Base-by-base conservation (phyloP, 179 eudicot genomes). In the Spinacia oleracea region DNA sequence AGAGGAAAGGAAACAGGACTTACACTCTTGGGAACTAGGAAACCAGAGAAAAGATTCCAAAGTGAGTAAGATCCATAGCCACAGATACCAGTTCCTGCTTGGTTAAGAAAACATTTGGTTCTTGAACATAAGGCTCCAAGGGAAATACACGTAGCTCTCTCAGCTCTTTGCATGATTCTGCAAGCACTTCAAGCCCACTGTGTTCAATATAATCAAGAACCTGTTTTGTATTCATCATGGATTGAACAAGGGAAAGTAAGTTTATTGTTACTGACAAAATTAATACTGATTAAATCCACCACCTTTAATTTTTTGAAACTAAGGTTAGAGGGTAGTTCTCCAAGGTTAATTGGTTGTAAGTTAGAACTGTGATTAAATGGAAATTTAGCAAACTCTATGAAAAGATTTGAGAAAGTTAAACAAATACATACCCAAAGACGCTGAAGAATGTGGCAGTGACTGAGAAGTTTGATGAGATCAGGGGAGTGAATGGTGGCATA, bases 131-230 rank as follows among this genome's bases (percentile, higher is more conserved):
- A 42, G 99, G 99, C 74, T 96, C 98, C 0, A 98, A 96, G 1
- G 99, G 99, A 76, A 96, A 96, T 21, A 96, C 99, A 55, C 98
- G 85, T 42, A 96, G 83, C 82, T 93, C 99, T 62, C 86, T 88
- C n/a, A 96, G 86, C 70, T 93, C 90, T 83, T 96, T 96, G 84
- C 99, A 96, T 25, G 91, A 85, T 27, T 85, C 81, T 43, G 98
- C 93, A 43, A 96, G 83, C 58, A 85, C 83, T 72, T 90, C 89
- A 8, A 96, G 92, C 63, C 99, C 99, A 68, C 84, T 73, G 79
- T 96, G 98, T 89, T 93, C 99, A 66, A 96, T 91, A 81, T 84
- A 88, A 84, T 96, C 99, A 78, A 96, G 85, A 60, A 96, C 98
- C 99, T 96, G 89, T n/a, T n/a, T n/a, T n/a, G n/a, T 58, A 63